These are phyloP conservation scores for Acorus gramineus DNA, from an alignment of 106 monocot species.

Conservation along the genomic window DNA sequence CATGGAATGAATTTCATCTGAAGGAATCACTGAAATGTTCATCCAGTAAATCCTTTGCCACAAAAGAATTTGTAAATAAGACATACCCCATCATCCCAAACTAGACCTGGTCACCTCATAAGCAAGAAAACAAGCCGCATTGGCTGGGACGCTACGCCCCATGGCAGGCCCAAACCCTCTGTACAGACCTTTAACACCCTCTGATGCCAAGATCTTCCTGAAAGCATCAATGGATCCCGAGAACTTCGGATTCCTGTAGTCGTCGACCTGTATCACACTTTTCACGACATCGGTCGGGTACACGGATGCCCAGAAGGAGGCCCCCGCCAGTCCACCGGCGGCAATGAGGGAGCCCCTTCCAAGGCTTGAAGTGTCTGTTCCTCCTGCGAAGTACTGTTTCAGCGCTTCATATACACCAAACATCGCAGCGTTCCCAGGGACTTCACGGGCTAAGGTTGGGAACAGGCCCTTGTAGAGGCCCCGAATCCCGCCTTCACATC, in stretches of 20 bases:
- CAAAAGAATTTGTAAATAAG: no score
- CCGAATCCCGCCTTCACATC: slow-evolving; percentile 59
- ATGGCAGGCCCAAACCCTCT: slow-evolving; percentile 93
- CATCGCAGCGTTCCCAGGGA: slow-evolving; percentile 85
- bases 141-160: slow-evolving; percentile 85
- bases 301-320: slow-evolving; percentile 56
- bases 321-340: slow-evolving; percentile 81
- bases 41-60: no score
- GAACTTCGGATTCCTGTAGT: slow-evolving; percentile 69
- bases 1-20: no score
- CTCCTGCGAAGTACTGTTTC: slow-evolving; percentile 63
- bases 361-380: slow-evolving; percentile 55
- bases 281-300: slow-evolving; percentile 92
- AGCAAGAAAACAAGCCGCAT: slow-evolving; percentile 85
- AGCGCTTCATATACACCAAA: slow-evolving; percentile 83
- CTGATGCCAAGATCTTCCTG: slow-evolving; percentile 66
- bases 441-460: slow-evolving; percentile 73
- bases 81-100: slow-evolving; percentile 27
- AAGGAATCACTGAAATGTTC: no score
- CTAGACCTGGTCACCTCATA: slow-evolving; percentile 76
- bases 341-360: slow-evolving; percentile 63
- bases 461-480: slow-evolving; percentile 75
- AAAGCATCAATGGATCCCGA: slow-evolving; percentile 62
- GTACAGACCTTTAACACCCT: slow-evolving; percentile 86
- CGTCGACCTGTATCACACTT: slow-evolving; percentile 86